phyloP scores from a whole-genome alignment of 1,284 basidiomycete species.

The Trichosporon faecale region DNA sequence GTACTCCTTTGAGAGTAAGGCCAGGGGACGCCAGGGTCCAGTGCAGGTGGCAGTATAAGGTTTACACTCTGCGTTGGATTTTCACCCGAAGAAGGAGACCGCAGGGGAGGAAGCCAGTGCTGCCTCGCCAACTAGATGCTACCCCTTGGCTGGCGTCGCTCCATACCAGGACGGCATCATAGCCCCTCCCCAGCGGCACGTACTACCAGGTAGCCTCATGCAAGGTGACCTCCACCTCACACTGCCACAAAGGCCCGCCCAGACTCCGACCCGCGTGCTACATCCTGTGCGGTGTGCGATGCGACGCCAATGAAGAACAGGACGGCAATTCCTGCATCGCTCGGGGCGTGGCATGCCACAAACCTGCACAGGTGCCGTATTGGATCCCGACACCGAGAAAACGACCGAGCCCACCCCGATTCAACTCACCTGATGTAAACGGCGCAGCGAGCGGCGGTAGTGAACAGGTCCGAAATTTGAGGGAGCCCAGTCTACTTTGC shows the following conservation, averaged over 20 bases:
- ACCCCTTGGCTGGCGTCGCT: background rate
- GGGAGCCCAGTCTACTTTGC: too few relatives aligned
- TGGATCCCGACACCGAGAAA: background rate
- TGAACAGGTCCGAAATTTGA: too few relatives aligned
- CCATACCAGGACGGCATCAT: background rate
- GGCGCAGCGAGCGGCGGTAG: too few relatives aligned
- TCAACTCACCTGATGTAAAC: background rate
- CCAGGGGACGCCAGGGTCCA: background rate
- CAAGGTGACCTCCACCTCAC: background rate
- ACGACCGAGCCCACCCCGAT: background rate
- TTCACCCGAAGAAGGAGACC: constrained; percentile 13
- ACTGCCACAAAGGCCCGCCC: background rate
- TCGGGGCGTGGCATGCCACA: too few relatives aligned
- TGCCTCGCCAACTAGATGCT: background rate
- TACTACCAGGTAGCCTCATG: background rate
- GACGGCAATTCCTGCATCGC: background rate
- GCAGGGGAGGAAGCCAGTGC: background rate
- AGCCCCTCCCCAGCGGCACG: background rate
- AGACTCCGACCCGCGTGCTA: background rate
- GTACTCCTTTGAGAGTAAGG: background rate
- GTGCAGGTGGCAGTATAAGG: constrained; percentile 11
- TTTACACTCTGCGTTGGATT: constrained; percentile 12
- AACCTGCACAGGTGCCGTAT: background rate
- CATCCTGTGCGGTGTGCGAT: background rate
- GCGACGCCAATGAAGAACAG: background rate